Percentiles rank a stretch among this genome's conserved stretches.
These are phyloP conservation scores for Parachlorella kessleri DNA, from an alignment of 139 green algal species.

Conservation along the genomic window DNA sequence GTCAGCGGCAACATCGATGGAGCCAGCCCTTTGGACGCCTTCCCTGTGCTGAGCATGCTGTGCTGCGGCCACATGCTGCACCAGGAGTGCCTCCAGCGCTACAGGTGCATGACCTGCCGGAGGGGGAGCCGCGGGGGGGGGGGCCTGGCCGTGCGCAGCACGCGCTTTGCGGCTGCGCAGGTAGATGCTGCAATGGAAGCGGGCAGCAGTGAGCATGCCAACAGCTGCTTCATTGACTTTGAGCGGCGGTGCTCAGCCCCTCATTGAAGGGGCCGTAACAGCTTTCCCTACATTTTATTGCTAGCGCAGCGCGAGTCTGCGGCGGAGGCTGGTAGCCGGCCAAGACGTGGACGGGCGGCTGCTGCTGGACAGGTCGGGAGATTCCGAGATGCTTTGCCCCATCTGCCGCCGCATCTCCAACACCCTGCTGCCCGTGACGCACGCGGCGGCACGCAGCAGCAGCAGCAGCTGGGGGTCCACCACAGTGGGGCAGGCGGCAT, in stretches of 20 bases:
- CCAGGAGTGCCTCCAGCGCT: constrained; percentile 19
- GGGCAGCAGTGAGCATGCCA: background rate
- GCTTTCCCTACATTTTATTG: background rate
- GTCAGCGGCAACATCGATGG: too few species aligned
- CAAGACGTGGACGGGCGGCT: background rate
- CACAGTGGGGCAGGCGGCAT: too few species aligned
- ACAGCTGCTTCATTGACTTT: background rate
- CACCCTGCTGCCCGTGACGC: constrained; percentile 12
- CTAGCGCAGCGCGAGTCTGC: background rate
- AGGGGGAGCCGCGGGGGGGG: too few species aligned
- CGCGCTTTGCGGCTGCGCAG: background rate
- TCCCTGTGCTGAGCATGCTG: constrained; percentile 23
- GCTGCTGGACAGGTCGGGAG: background rate
- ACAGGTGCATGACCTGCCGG: too few species aligned
- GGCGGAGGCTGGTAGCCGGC: too few species aligned
- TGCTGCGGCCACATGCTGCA: constrained; percentile 38
- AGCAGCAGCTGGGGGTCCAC: too few species aligned
- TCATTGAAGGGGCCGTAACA: background rate
- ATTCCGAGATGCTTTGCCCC: constrained; percentile 20
- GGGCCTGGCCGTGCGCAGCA: too few species aligned
- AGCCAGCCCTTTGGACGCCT: constrained; percentile 1
- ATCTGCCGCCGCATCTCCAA: constrained; percentile 30
- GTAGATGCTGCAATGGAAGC: constrained; percentile 8
- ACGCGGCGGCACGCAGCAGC: too few species aligned
- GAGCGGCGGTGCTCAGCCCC: background rate